Base-by-base conservation (phyloP, 2,329 filamentous ascomycete genomes). In the Aspergillus japonicus region DNA sequence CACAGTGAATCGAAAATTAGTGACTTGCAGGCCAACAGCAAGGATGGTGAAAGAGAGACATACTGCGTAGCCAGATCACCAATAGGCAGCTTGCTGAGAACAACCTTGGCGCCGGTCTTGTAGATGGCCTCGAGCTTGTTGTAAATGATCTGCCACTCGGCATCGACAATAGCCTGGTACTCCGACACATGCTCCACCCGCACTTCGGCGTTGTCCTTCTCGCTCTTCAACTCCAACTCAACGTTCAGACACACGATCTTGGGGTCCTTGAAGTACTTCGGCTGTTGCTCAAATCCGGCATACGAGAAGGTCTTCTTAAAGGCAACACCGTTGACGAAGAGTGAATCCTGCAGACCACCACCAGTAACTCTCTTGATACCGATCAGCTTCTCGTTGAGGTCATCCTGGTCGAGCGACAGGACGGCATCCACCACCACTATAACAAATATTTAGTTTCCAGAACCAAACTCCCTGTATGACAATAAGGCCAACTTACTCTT, bases 271-370 rank as follows among this genome's bases (percentile, higher is more conserved):
- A 99, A 98, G 7, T 86, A 88, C 81, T 99, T 99, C 67, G 95
- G 95, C 81, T 99, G 95, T 81, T 99, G 95, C 81, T 99, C 95
- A 80, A 99, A 99, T 74, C 95, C 95, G 69, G 95, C 95, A 75
- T 99, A 99, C 54, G 94, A 93, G 78, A 99, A 99, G 5, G 95
- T 99, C 87, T 99, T 99, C 84, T 98, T 98, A 85, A 99, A 99
- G 39, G 95, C 94, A 63, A 99, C 95, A 73, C 95, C 95, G 77
- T 98, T 95, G 74, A 99, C 90, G 78, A 98, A 98, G 47, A 96
- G 86, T 2, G 94, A 97, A 64, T 98, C 95, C 72, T 96, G 95
- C 33, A 99, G 86, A 42, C 92, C 96, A 76, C 95, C 95, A 73
- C 95, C 95, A 44, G 92, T 94, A 64, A 99, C 93, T 82, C 97